Evolutionary conservation across 768 basidiomycete genomes (phyloP).

Genomic region (Cyclocybe cylindracea): DNA sequence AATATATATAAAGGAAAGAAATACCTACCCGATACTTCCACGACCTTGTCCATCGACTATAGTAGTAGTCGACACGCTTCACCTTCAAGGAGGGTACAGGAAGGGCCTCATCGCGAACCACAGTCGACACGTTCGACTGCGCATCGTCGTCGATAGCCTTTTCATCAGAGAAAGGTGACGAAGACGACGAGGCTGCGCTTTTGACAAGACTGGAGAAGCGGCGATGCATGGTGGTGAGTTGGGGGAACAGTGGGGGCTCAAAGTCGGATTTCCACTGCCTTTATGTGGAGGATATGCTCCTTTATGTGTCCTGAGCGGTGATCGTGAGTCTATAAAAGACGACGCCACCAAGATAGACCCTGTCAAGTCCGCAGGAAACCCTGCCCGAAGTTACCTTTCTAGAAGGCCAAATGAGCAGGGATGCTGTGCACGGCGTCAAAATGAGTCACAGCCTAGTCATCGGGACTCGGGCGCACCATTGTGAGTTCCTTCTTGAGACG

Average conservation of each 20-base stretch:
- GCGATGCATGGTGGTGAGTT: constrained; percentile 22
- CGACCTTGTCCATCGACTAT: constrained; percentile 54
- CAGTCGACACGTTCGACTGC: constrained; percentile 34
- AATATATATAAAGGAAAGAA: background rate
- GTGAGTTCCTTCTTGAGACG: no score
- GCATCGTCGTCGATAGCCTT: constrained; percentile 30
- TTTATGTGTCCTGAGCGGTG: background rate
- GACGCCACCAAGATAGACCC: no score
- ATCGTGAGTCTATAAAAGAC: no score
- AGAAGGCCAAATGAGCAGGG: no score
- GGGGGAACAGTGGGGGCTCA: background rate
- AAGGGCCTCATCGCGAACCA: constrained; percentile 35
- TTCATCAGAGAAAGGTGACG: constrained; percentile 11
- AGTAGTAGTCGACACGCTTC: constrained; percentile 62
- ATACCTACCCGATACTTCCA: constrained; percentile 55
- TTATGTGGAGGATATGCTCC: background rate
- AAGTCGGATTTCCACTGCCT: background rate
- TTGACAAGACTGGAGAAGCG: constrained; percentile 27
- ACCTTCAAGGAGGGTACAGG: constrained; percentile 53
- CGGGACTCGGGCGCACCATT: no score
- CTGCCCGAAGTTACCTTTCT: no score
- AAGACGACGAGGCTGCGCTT: constrained; percentile 12
- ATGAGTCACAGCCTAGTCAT: no score
- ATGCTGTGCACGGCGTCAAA: no score
- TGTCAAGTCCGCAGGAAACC: no score